Base-by-base conservation (phyloP, 1,139 yeast genomes). In the Yamadazyma sp. region DNA sequence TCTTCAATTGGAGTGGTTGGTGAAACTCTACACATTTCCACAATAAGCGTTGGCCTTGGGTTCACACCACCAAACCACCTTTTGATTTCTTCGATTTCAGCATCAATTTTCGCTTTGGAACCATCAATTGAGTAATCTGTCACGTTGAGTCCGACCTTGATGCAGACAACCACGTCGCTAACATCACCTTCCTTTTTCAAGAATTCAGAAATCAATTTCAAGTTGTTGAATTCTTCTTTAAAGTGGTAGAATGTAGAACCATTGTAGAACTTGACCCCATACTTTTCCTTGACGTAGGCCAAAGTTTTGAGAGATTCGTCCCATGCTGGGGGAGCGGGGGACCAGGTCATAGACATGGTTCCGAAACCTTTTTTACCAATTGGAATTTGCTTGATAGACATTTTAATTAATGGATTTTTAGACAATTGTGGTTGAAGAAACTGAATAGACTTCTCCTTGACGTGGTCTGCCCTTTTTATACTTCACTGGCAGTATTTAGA, bases 21-120 rank as follows among this genome's bases (percentile, higher is more conserved):
- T 49, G 82, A 88, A 28, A 84, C 70, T 53, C 96, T 76, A 4
- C 92, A 86, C 29, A 76, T 69, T 56, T 84, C 86, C 52, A 77
- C 85, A 40, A 85, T 56, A 43, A 86, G 81, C 40, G 57, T 62
- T 54, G 67, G 61, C 48, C 60, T 50, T 33, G 53, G 41, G 8
- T 31, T 15, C n/a, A 40, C 13, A 54, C 61, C 57, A 11, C 67
- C 65, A 43, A 82, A 67, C 38, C 54, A 64, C 11, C 67, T 56
- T 13, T 67, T 52, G 32, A 76, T 67, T 21, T 67, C 67, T 24
- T 73, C 76, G 40, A 86, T 70, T 13, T 85, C 74, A n/a, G 50
- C 55, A 2, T 59, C 48, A 16, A 86, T 62, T 24, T 57, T 58
- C 37, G 70, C 80, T 34, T 67, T 62, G 17, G 73, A 60, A 14